phyloP scores from a whole-genome alignment of 129 eudicot species.

The Chrysanthemum lavandulifolium region DNA sequence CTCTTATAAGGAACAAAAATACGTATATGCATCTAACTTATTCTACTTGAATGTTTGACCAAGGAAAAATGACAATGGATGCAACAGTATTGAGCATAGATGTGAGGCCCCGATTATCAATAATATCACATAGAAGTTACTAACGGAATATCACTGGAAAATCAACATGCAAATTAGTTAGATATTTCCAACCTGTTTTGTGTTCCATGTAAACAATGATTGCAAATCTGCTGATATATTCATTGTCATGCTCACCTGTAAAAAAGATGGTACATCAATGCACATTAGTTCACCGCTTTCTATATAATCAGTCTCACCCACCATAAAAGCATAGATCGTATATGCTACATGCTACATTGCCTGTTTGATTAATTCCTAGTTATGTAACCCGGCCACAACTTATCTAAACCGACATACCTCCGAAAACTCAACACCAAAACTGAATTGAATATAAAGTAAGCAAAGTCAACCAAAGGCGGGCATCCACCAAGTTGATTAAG shows the following conservation, averaged over 20 bases:
- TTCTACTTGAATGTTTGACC: too few species aligned
- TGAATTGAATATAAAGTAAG: background rate
- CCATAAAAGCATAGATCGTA: background rate
- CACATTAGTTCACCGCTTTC: background rate
- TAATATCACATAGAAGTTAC: background rate
- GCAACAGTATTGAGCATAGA: too few species aligned
- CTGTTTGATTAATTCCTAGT: background rate
- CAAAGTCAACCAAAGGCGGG: background rate
- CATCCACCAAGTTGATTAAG: too few species aligned
- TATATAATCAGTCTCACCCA: background rate
- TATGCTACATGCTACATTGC: background rate
- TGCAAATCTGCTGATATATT: constrained; percentile 79
- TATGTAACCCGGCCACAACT: too few species aligned
- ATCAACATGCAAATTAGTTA: background rate
- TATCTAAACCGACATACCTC: background rate
- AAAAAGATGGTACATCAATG: background rate
- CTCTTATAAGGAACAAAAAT: background rate
- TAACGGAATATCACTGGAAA: background rate
- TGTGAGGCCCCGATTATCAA: too few species aligned
- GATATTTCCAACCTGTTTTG: constrained; percentile 69
- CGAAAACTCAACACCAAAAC: background rate
- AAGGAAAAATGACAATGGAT: too few species aligned
- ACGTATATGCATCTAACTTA: background rate
- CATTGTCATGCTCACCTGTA: constrained; percentile 78
- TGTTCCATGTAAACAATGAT: constrained; percentile 95